Conservation (phyloP, 495 filamentous ascomycete species). For the Talaromyces proteolyticus region DNA sequence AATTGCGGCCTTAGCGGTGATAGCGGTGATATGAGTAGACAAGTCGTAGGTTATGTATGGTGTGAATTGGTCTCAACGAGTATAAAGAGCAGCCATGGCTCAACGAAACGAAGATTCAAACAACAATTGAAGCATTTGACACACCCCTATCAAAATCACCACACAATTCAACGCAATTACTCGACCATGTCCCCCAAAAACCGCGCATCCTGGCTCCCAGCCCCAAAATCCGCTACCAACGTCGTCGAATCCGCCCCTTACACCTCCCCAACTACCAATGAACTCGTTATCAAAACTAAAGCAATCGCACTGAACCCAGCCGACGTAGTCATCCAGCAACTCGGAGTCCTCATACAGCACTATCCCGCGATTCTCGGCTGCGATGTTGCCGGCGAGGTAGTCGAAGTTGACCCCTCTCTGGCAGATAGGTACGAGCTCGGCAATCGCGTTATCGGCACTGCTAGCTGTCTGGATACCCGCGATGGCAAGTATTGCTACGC, state of each 20-base stretch:
- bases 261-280: neutral
- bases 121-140: too few relatives aligned
- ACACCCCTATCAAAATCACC: too few relatives aligned
- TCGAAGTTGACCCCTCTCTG: conserved; percentile 23
- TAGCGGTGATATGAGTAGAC: too few relatives aligned
- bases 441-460: conserved; percentile 15
- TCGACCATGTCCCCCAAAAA: neutral
- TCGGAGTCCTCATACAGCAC: neutral
- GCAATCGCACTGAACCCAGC: neutral
- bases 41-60: too few relatives aligned
- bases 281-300: neutral
- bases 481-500: neutral
- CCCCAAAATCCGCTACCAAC: neutral
- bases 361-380: conserved; percentile 32
- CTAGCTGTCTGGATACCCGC: neutral
- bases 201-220: neutral
- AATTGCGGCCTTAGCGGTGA: too few relatives aligned
- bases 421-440: conserved; percentile 13
- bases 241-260: neutral
- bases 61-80: too few relatives aligned
- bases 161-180: too few relatives aligned
- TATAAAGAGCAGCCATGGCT: too few relatives aligned
- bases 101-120: too few relatives aligned
- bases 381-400: conserved; percentile 36
- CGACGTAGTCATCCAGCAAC: neutral